Conservation (phyloP, 2,329 filamentous ascomycete genomes). For the Hymenoscyphus albidus region DNA sequence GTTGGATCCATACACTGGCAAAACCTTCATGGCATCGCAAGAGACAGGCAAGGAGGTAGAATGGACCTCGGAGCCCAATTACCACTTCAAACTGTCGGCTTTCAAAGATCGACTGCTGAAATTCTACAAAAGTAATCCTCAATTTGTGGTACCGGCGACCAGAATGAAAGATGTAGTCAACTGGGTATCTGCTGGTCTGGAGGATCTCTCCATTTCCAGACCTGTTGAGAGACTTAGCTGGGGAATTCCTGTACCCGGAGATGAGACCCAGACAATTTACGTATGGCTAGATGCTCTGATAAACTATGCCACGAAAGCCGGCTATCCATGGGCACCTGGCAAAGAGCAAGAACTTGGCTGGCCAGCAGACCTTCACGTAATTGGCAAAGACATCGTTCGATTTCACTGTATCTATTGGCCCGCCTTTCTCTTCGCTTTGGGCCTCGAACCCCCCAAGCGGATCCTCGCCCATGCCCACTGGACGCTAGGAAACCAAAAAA, state of each 20-base stretch:
- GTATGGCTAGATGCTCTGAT: conserved; percentile 96
- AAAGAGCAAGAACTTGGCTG: conserved; percentile 63
- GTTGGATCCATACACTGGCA: conserved; percentile 75
- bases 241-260: conserved; percentile 86
- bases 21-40: conserved; percentile 74
- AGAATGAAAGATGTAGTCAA: conserved; percentile 76
- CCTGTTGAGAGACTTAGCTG: conserved; percentile 74
- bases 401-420: conserved; percentile 99
- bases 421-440: conserved; percentile 85
- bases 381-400: conserved; percentile 93
- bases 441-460: conserved; percentile 71
- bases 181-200: conserved; percentile 72
- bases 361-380: conserved; percentile 88
- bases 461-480: conserved; percentile 91
- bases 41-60: conserved; percentile 93
- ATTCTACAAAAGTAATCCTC: conserved; percentile 74
- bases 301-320: conserved; percentile 86
- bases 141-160: conserved; percentile 68
- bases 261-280: conserved; percentile 85
- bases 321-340: conserved; percentile 75
- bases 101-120: conserved; percentile 74
- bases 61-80: conserved; percentile 90
- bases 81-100: conserved; percentile 86
- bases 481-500: conserved; percentile 88
- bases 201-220: conserved; percentile 86